Evolutionary conservation across 306 rosid species (phyloP).

Genomic region (Crotalaria pallida): DNA sequence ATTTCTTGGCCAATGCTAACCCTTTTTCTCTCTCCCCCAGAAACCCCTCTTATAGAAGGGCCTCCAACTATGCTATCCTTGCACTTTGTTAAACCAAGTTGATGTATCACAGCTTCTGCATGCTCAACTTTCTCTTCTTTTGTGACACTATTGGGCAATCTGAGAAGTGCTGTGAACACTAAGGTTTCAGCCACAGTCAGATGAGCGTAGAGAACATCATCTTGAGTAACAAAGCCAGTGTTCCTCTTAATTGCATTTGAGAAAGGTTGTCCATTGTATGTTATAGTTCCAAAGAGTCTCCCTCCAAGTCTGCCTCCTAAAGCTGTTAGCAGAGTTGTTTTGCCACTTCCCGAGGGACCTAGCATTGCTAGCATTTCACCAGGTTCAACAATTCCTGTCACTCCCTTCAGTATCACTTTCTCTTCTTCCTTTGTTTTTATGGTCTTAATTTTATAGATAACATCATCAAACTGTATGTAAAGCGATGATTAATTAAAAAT

Average conservation of each 20-base stretch:
- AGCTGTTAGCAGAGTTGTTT: slow-evolving; percentile 71
- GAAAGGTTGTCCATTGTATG: slow-evolving; percentile 35
- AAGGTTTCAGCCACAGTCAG: slow-evolving; percentile 65
- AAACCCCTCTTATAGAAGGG: slow-evolving; percentile 48
- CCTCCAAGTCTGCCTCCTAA: slow-evolving; percentile 61
- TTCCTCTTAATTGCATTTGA: slow-evolving; percentile 47
- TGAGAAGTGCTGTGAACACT: slow-evolving; percentile 62
- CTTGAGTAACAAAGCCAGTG: slow-evolving; percentile 75
- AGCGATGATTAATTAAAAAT: background rate
- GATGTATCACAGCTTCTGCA: slow-evolving; percentile 44
- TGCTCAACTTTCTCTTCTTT: slow-evolving; percentile 32
- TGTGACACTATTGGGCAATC: slow-evolving; percentile 47
- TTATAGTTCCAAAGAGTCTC: slow-evolving; percentile 30
- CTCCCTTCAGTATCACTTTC: slow-evolving; percentile 49
- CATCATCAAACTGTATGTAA: slow-evolving; percentile 64
- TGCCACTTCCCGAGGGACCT: slow-evolving; percentile 91
- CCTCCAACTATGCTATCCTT: slow-evolving; percentile 52
- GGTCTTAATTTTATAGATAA: slow-evolving; percentile 41
- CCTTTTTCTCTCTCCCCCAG: slow-evolving; percentile 82
- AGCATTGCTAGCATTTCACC: slow-evolving; percentile 81
- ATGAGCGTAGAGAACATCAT: slow-evolving; percentile 61
- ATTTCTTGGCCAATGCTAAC: slow-evolving; percentile 82
- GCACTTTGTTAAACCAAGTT: slow-evolving; percentile 57
- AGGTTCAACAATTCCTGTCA: slow-evolving; percentile 50
- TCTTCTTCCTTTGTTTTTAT: slow-evolving; percentile 25